phyloP scores from a whole-genome alignment of 1,284 basidiomycete species.

The Sanghuangporus sanghuang region DNA sequence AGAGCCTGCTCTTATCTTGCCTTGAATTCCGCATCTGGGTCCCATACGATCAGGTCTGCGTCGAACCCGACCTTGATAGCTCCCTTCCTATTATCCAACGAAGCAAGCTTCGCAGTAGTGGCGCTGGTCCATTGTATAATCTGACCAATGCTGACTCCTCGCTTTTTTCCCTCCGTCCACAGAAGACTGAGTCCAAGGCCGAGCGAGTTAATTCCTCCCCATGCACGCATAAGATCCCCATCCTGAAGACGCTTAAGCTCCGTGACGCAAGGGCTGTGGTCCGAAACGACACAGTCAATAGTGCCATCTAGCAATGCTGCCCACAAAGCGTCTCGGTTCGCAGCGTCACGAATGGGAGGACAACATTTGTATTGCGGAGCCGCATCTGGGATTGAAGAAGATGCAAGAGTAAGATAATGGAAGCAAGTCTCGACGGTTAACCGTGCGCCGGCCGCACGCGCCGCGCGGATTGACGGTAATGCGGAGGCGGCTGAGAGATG shows the following conservation, averaged over 20 bases:
- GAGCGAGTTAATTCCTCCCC: conserved; percentile 89
- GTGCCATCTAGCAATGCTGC: conserved; percentile 73
- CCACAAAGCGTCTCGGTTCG: conserved; percentile 75
- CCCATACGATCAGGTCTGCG: conserved; percentile 84
- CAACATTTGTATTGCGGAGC: conserved; percentile 89
- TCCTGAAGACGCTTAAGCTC: conserved; percentile 77
- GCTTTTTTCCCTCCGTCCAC: conserved; percentile 72
- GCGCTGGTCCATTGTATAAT: conserved; percentile 73
- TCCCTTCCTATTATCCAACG: conserved; percentile 68
- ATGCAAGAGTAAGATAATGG: conserved; percentile 76
- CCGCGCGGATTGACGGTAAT: conserved; percentile 68
- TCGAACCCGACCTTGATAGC: conserved; percentile 67
- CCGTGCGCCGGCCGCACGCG: conserved; percentile 56
- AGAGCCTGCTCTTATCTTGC: conserved; percentile 35
- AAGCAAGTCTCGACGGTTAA: conserved; percentile 93
- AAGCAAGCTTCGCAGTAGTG: conserved; percentile 73
- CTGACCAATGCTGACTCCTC: conserved; percentile 53
- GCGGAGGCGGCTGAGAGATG: conserved; percentile 85
- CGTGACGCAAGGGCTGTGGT: conserved; percentile 86
- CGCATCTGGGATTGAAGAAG: conserved; percentile 62
- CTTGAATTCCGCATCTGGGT: conserved; percentile 61
- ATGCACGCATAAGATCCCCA: conserved; percentile 81
- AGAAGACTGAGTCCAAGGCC: conserved; percentile 83
- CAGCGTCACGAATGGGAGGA: conserved; percentile 79
- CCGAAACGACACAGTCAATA: conserved; percentile 89